Conservation (phyloP, 2,329 filamentous ascomycete species). For the Pseudogymnoascus sp. region DNA sequence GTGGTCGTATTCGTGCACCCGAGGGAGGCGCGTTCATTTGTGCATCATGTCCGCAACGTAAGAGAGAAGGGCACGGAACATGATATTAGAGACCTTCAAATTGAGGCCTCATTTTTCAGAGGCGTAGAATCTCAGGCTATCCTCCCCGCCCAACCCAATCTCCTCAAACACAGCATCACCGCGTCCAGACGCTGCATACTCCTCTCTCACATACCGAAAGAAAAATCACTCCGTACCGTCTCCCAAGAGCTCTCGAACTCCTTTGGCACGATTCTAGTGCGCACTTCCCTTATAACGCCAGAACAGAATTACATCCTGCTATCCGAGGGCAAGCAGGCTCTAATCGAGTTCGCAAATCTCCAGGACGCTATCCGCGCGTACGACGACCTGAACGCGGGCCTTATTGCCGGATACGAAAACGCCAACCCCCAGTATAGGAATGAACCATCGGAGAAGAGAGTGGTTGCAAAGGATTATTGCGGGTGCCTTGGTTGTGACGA, state of each 20-base stretch:
- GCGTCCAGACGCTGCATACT: background rate
- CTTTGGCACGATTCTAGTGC: background rate
- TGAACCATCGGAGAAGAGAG: background rate
- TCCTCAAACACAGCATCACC: background rate
- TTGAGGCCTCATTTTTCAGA: constrained; percentile 10
- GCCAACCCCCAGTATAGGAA: background rate
- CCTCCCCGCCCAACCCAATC: background rate
- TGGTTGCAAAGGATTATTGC: background rate
- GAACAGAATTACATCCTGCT: background rate
- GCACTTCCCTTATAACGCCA: background rate
- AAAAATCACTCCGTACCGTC: background rate
- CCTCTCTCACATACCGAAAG: background rate
- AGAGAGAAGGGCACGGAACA: constrained; percentile 8
- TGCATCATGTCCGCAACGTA: constrained; percentile 4
- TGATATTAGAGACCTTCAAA: constrained; percentile 10
- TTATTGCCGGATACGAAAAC: background rate
- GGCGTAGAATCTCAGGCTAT: background rate
- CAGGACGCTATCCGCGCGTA: background rate
- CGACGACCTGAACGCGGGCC: background rate
- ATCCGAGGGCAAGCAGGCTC: background rate
- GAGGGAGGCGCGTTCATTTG: constrained; percentile 7
- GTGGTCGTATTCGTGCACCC: constrained; percentile 10
- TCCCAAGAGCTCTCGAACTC: background rate
- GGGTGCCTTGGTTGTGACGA: background rate
- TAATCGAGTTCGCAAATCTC: background rate